Evolutionary conservation across 1,139 yeast genomes (phyloP), one percentile per base, ranked within the genome.

Genomic region (Yamadazyma blattariae): DNA sequence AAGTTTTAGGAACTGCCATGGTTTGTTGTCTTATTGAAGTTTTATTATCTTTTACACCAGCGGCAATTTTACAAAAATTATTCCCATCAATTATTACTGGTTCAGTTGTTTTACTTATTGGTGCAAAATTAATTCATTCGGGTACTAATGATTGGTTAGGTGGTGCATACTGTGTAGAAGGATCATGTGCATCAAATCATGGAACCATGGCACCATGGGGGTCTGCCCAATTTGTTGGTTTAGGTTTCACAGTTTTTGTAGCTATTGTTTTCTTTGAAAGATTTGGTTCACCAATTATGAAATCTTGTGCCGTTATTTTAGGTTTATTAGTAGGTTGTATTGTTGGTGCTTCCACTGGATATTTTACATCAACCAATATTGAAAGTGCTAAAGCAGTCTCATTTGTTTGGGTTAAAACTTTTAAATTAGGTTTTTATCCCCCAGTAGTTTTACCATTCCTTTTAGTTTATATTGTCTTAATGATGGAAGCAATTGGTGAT

Each of bases 401-500:
- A 23, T 87, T 87, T 60, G 57, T 83, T 47, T 87, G 96, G 96
- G 87, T 80, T 24, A 80, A 82, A 43, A 86, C 95, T 9, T 87
- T 87, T 67, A 77, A 72, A 47, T 69, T 87, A 36, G 57, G 66
- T 24, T 74, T 87, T 7, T 85, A 86, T 49, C 95, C 86, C 2
- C 95, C 96, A 2, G 76, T 81, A 6, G 87, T 87, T 10, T 63
- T 87, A 34, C 96, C 96, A 14, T 74, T 84, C 64, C 59, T 87
- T 41, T 89, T 95, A 1, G 84, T 86, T 36, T 87, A 80, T 54
- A 66, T 85, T 18, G 86, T 82, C 22, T 61, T 84, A 48, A 80
- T 83, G 74, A 84, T 86, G 85, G 96, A 87, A 63, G 82, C 92
- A 31, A 84, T 86, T 50, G 96, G 96, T 56, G 96, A 87, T 55